Base-by-base conservation (phyloP, 768 basidiomycete genomes). In the Panellus pusillus region DNA sequence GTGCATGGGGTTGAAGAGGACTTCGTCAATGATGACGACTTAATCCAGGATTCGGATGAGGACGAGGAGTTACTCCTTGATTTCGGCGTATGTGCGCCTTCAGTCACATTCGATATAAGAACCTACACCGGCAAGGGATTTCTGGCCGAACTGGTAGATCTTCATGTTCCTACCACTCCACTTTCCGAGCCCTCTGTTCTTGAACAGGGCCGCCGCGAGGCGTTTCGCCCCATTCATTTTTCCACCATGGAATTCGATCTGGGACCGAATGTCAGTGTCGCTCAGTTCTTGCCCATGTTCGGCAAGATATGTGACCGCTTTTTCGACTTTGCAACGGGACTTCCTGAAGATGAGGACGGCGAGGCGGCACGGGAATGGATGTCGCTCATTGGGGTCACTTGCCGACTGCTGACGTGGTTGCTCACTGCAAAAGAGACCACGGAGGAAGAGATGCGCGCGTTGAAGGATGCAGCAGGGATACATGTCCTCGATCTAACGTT, bases 41-140 rank as follows among this genome's bases (percentile, higher is more conserved):
- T n/a, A 17, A 27, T 31, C 11, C n/a, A 19, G 43, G 52, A 43
- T 28, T 50, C 49, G 52, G 50, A 35, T 27, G 13, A 50, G 13
- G 51, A 50, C 11, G 53, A 48, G 31, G 57, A 29, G 8, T 62
- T 79, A 36, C 58, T 66, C 48, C 59, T 73, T 53, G 83, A 92
- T 68, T 78, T 83, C 61, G 73, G 74, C 27, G 75, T 90, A 12
- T 65, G 66, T 4, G 74, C 72, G 19, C 72, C 79, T 3, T 85
- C 83, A 3, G 68, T 79, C 32, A 73, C 74, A 32, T 86, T 92
- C 58, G 65, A 62, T 1, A 36, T 68, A 2, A 69, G 73, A 9
- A 81, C 84, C 6, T 87, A 83, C 57, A 75, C 86, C 40, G 79
- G 77, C 8, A 82, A 74, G 52, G 87, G 88, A 0, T 73, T 77